A percentile compares a stretch with the other conserved stretches of the same genome.
phyloP scores from a whole-genome alignment of 1,284 basidiomycete genomes.

The Ustilago sp. region DNA sequence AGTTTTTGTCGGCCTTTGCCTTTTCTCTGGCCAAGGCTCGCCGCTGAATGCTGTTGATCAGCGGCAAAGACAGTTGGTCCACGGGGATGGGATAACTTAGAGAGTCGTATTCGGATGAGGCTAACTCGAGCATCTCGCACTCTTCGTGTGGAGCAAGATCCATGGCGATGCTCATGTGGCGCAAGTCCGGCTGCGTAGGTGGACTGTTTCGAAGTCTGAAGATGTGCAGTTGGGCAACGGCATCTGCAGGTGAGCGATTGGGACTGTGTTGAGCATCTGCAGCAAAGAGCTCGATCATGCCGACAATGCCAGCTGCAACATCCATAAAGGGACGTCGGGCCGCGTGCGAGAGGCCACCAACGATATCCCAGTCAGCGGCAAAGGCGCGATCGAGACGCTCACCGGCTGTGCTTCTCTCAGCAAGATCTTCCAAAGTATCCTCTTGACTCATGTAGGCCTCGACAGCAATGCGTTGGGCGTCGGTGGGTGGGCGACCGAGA shows the following conservation, averaged over 20 bases:
- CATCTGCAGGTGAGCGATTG: background rate
- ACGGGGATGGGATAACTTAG: slow-evolving; percentile 46
- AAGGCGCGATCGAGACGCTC: slow-evolving; percentile 42
- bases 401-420: slow-evolving; percentile 14
- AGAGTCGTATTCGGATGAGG: slow-evolving; percentile 28
- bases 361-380: slow-evolving; percentile 40
- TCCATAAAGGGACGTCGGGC: slow-evolving; percentile 47
- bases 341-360: slow-evolving; percentile 28
- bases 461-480: slow-evolving; percentile 26
- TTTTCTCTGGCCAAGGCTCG: slow-evolving; percentile 6
- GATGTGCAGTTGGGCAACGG: slow-evolving; percentile 25
- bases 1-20: background rate
- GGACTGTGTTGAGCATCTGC: background rate
- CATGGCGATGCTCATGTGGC: slow-evolving; percentile 34
- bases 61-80: slow-evolving; percentile 33
- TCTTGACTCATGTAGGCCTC: slow-evolving; percentile 21
- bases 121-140: slow-evolving; percentile 24
- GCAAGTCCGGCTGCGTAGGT: slow-evolving; percentile 16
- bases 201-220: slow-evolving; percentile 25
- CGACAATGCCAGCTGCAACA: slow-evolving; percentile 36
- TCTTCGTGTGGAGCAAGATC: slow-evolving; percentile 22
- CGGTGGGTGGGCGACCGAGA: slow-evolving; percentile 30
- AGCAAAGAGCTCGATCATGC: slow-evolving; percentile 26
- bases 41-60: slow-evolving; percentile 20
- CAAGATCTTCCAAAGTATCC: slow-evolving; percentile 31